phyloP scores from a whole-genome alignment of 2,329 filamentous ascomycete species.

The Sporothrix brasiliensis region DNA sequence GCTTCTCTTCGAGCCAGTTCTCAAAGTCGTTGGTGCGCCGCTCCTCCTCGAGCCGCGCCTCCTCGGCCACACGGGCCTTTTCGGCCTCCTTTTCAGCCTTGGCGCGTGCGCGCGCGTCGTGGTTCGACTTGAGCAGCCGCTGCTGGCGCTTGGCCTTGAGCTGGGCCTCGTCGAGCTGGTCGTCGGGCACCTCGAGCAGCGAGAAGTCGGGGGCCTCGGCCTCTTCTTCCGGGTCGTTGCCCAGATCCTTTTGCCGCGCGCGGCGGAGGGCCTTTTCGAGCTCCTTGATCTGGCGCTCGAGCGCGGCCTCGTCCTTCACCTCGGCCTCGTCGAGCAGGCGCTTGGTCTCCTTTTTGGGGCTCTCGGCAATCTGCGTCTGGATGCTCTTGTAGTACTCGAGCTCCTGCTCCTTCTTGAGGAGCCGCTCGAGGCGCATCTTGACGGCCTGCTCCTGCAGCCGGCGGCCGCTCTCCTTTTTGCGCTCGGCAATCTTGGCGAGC shows the following conservation, averaged over 20 bases:
- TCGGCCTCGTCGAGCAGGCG: conserved; percentile 87
- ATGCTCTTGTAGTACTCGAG: conserved; percentile 90
- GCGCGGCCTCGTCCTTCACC: conserved; percentile 83
- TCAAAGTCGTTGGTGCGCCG: conserved; percentile 82
- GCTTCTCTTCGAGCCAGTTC: conserved; percentile 81
- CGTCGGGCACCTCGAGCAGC: conserved; percentile 84
- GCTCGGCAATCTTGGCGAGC: conserved; percentile 83
- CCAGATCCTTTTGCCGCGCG: conserved; percentile 89
- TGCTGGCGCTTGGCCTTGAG: conserved; percentile 93
- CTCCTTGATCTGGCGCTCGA: conserved; percentile 84
- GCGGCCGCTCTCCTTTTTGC: conserved; percentile 90
- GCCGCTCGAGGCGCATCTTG: conserved; percentile 93
- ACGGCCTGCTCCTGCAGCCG: conserved; percentile 93
- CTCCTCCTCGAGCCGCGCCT: conserved; percentile 81
- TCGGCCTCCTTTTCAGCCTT: conserved; percentile 96
- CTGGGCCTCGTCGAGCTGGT: conserved; percentile 87
- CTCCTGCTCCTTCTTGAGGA: conserved; percentile 94
- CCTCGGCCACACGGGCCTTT: conserved; percentile 79
- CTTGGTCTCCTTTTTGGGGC: conserved; percentile 89
- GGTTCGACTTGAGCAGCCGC: conserved; percentile 87
- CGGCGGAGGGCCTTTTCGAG: conserved; percentile 88
- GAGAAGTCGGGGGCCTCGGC: conserved; percentile 82
- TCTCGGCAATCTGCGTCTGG: conserved; percentile 69
- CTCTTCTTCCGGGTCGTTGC: conserved; percentile 65
- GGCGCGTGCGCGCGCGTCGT: conserved; percentile 88